Percentiles rank a stretch among this genome's conserved stretches.
These are phyloP conservation scores for Corniculantispora saksenae DNA, from an alignment of 2,329 filamentous ascomycete species.

Conservation along the genomic window DNA sequence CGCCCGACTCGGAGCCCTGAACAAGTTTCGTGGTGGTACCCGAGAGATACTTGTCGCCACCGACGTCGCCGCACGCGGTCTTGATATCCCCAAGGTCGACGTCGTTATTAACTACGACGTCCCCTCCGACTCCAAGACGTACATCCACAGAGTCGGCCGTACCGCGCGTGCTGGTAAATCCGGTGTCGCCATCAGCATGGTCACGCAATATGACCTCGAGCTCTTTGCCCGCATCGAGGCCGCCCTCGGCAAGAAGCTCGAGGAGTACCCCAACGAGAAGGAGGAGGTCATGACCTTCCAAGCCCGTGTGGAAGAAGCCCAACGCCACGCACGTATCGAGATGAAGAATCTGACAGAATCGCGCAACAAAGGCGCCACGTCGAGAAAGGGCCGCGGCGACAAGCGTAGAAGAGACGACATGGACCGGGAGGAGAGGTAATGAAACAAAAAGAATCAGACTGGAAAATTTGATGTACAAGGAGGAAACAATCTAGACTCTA, in stretches of 20 bases:
- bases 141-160: slow-evolving; percentile 85
- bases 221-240: slow-evolving; percentile 80
- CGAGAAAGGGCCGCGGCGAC: slow-evolving; percentile 41
- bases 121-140: slow-evolving; percentile 83
- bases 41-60: slow-evolving; percentile 88
- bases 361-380: slow-evolving; percentile 43
- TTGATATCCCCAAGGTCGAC: slow-evolving; percentile 92
- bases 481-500: not conserved
- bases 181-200: slow-evolving; percentile 76
- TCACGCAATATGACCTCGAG: slow-evolving; percentile 86
- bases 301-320: slow-evolving; percentile 77
- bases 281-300: slow-evolving; percentile 85
- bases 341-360: slow-evolving; percentile 78
- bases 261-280: slow-evolving; percentile 68
- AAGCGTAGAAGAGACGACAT: slow-evolving; percentile 58
- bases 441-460: not conserved
- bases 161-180: slow-evolving; percentile 85
- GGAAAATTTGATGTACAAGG: not conserved
- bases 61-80: slow-evolving; percentile 88
- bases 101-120: slow-evolving; percentile 85
- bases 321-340: slow-evolving; percentile 74
- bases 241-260: slow-evolving; percentile 75
- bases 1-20: slow-evolving; percentile 79
- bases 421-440: slow-evolving; percentile 73
- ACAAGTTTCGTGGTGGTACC: slow-evolving; percentile 82